Base-by-base conservation (phyloP, 176 grass and related monocot genomes). In the Zoysia japonica region DNA sequence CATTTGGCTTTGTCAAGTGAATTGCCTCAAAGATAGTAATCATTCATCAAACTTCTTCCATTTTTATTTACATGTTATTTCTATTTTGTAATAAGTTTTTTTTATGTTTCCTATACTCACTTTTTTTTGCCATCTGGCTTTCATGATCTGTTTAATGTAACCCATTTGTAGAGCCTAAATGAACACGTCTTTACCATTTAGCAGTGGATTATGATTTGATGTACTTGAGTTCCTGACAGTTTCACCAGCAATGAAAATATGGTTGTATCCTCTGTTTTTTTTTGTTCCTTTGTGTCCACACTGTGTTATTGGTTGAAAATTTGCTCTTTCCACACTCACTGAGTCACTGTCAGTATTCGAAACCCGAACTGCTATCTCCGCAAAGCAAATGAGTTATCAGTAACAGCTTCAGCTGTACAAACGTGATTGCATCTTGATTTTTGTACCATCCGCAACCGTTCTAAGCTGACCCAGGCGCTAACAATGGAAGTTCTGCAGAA, bases 31-130 rank as follows among this genome's bases (percentile, higher is more conserved):
- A 38, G 41, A 47, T 66, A 43, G n/a, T 73, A 53, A 45, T 66
- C 15, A 40, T 77, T 65, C 78, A 69, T 67, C 65, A 76, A 60
- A 81, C 43, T 61, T 79, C 57, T 72, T 65, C 17, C 56, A 45
- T 54, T 63, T 20, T 76, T 50, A 28, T 66, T 70, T 52, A 45
- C n/a, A 70, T 3, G 11, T 9, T 28, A 28, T 7, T 64, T 84
- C 5, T 19, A 35, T 84, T 69, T 61, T 76, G 60, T 55, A 80
- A 61, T 28, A 81, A 81, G 48, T 41, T 67, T 37, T 67, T 73
- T 12, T 57, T 28, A 28, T 28, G 48, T 11, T 65, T 51, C n/a
- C 42, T 84, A 42, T 45, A 52, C n/a, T 3, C 11, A 16, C 36
- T 45, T 3, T 39, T 72, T 79, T 79, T 19, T 59, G 2, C 4